phyloP scores from a whole-genome alignment of 2,329 filamentous ascomycete genomes.

The Camptophora hylomeconis region DNA sequence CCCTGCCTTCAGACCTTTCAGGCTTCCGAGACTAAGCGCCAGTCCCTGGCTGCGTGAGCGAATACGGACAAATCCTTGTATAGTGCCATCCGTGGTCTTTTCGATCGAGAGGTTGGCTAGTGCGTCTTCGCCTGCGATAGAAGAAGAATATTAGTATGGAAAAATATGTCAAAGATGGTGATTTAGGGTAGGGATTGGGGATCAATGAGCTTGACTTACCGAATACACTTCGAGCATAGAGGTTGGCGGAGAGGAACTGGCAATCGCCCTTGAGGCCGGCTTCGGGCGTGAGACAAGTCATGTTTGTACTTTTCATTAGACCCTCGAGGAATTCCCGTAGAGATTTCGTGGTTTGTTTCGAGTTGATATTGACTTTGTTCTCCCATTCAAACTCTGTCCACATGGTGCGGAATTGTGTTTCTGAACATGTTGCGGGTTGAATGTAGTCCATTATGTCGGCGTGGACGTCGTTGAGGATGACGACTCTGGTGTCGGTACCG shows the following conservation, averaged over 20 bases:
- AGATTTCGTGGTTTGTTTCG: constrained; percentile 63
- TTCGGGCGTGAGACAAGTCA: constrained; percentile 94
- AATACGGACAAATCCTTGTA: constrained; percentile 96
- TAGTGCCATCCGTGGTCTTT: constrained; percentile 88
- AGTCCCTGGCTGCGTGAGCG: constrained; percentile 91
- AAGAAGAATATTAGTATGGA: constrained; percentile 8
- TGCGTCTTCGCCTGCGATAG: constrained; percentile 97
- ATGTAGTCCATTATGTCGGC: constrained; percentile 99
- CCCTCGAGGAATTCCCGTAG: constrained; percentile 85
- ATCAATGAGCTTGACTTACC: constrained; percentile 49
- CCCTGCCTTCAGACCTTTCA: constrained; percentile 82
- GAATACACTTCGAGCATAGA: constrained; percentile 94
- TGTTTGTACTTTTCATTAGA: constrained; percentile 95
- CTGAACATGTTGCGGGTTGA: constrained; percentile 87
- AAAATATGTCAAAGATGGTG: constrained; percentile 3
- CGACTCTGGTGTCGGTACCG: constrained; percentile 86
- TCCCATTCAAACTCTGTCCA: constrained; percentile 99
- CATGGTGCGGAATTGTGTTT: constrained; percentile 99
- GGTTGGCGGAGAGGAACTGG: constrained; percentile 91
- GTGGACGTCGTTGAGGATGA: constrained; percentile 95
- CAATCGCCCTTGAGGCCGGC: constrained; percentile 95
- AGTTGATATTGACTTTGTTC: constrained; percentile 99
- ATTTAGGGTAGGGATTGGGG: not conserved
- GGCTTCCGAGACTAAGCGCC: constrained; percentile 79
- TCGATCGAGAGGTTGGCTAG: constrained; percentile 95